Evolutionary conservation across 495 filamentous ascomycete genomes (phyloP).

Genomic region (Aspergillus sparsus): DNA sequence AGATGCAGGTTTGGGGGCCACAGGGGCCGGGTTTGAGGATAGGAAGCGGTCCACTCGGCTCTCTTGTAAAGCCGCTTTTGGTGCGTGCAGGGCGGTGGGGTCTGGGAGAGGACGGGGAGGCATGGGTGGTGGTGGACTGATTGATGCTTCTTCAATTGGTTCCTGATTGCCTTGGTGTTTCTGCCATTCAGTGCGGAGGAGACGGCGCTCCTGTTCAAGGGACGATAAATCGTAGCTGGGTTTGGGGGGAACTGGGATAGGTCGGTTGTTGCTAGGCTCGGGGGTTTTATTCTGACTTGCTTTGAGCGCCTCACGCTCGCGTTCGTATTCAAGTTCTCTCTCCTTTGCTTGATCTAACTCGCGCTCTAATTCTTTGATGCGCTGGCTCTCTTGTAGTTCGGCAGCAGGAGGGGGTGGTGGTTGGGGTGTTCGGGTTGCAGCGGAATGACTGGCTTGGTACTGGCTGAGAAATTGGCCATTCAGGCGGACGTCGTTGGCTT

Average conservation of each 20-base stretch:
- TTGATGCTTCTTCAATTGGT: conserved; percentile 25
- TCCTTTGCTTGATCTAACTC: conserved; percentile 84
- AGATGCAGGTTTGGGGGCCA: conserved; percentile 36
- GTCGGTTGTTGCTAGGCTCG: conserved; percentile 41
- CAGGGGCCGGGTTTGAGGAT: conserved; percentile 50
- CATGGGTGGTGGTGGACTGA: conserved; percentile 24
- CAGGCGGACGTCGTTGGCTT: conserved; percentile 63
- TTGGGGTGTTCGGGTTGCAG: conserved; percentile 15
- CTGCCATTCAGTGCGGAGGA: conserved; percentile 69
- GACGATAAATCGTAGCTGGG: conserved; percentile 67
- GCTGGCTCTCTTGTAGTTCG: conserved; percentile 55
- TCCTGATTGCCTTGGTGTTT: conserved; percentile 50
- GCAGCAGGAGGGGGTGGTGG: neutral
- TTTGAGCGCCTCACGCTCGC: conserved; percentile 65
- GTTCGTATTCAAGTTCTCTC: conserved; percentile 81
- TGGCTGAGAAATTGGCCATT: conserved; percentile 85
- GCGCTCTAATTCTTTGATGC: conserved; percentile 79
- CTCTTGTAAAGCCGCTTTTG: conserved; percentile 26
- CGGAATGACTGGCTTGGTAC: conserved; percentile 63
- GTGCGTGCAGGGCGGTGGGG: conserved; percentile 45
- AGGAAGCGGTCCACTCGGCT: conserved; percentile 53
- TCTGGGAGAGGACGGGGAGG: conserved; percentile 53
- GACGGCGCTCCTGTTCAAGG: conserved; percentile 72
- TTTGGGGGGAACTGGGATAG: conserved; percentile 51
- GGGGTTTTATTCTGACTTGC: conserved; percentile 38